phyloP scores from a whole-genome alignment of 139 green algal species.

The Desmodesmus armatus region DNA sequence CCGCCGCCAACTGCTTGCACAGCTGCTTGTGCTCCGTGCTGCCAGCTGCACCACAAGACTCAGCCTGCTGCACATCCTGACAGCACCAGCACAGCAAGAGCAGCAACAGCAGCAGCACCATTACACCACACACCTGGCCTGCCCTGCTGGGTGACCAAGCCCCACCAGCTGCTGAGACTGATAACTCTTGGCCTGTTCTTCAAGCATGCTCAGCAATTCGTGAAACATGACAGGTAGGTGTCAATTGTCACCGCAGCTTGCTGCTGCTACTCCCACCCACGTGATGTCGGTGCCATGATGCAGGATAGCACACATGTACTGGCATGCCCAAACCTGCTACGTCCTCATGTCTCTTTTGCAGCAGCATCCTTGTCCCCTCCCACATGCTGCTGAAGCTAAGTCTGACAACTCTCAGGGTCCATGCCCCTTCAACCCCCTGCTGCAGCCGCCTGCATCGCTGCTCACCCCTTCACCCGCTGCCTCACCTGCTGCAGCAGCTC shows the following conservation, averaged over 20 bases:
- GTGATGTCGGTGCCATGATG: too few species aligned
- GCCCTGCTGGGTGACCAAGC: too few species aligned
- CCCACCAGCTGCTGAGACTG: too few species aligned
- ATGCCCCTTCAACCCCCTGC: too few species aligned
- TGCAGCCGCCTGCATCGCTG: too few species aligned
- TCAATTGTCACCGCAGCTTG: too few species aligned
- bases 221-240: not conserved
- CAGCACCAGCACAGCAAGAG: too few species aligned
- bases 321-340: not conserved
- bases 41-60: not conserved
- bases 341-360: slow-evolving; percentile 7
- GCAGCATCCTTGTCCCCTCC: not conserved
- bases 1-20: slow-evolving; percentile 52
- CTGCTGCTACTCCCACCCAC: slow-evolving; percentile 16
- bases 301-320: not conserved
- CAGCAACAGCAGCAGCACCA: not conserved
- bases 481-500: slow-evolving; percentile 54
- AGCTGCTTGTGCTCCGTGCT: slow-evolving; percentile 25
- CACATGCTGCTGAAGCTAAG: slow-evolving; percentile 1
- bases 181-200: slow-evolving; percentile 12
- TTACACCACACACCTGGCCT: too few species aligned
- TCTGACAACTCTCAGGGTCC: too few species aligned
- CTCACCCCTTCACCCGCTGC: too few species aligned
- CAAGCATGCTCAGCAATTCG: slow-evolving; percentile 39
- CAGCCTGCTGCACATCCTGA: slow-evolving; percentile 23